These are phyloP conservation scores for Carex sylvatica DNA, from an alignment of 202 grass and related monocot species.

Conservation along the genomic window DNA sequence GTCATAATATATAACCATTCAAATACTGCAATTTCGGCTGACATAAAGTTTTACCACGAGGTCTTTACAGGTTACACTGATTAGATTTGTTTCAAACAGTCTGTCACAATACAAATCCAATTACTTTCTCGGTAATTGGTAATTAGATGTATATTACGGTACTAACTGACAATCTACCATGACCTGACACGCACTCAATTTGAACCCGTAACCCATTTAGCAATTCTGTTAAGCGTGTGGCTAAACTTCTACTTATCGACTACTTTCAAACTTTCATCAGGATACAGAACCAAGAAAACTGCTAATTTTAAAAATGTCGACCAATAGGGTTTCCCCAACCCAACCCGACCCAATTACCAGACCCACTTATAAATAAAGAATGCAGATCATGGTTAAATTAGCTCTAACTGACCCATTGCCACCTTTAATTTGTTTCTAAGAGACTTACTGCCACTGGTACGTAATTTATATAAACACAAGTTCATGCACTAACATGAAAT, in stretches of 20 bases:
- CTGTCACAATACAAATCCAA: not conserved
- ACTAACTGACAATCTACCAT: not conserved
- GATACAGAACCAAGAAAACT: not conserved
- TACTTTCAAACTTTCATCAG: not conserved
- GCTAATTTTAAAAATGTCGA: not conserved
- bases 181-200: not conserved
- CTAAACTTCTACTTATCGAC: not conserved
- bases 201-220: not conserved
- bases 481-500: conserved; percentile 54
- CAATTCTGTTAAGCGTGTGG: not conserved
- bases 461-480: conserved; percentile 7
- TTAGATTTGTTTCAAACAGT: not conserved
- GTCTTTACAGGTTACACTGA: not conserved
- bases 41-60: not conserved
- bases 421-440: conserved; percentile 8
- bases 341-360: not conserved
- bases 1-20: not conserved
- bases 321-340: not conserved
- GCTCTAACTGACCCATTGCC: not conserved
- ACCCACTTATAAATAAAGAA: not conserved
- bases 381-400: not conserved
- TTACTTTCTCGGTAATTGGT: not conserved
- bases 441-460: not conserved
- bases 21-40: not conserved
- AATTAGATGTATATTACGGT: not conserved